Evolutionary conservation across 1,139 yeast genomes (phyloP), one percentile per base, ranked within the genome.

Genomic region (Chernovozyma sophiae-reginae): DNA sequence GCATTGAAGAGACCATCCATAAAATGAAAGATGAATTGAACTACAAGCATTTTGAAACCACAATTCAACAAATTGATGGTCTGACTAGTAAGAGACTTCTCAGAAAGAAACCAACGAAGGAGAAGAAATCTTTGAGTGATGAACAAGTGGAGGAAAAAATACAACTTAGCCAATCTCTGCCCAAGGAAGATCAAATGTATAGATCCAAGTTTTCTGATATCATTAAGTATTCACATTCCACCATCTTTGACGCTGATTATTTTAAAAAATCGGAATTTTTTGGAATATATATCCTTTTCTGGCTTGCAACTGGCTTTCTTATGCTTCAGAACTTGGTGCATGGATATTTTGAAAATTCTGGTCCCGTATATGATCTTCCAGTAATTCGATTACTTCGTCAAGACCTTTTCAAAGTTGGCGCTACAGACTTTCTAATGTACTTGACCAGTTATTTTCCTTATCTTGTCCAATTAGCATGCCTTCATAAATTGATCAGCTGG

Each of bases 371-470:
- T 31, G 65, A 76, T 20, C 70, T 78, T 33, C 75, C 78, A 23
- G 72, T 86, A 23, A 58, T 81, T 27, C 43, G 48, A 25, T 62
- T 76, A 8, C 62, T 87, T 58, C 50, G 65, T 5, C 65, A 68
- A 24, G 90, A 86, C 46, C 37, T 86, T 16, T 44, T 74, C 41
- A 72, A 74, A 45, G 80, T 87, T 22, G 95, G 78, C 0, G 45
- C 81, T 17, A 78, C 86, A 1, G 96, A 87, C 55, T 57, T 79
- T 30, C 56, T 56, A 31, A 83, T 87, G 92, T 87, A 86, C 52
- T 47, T 81, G 23, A 52, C 77, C 14, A 73, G 77, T 25, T 87
- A 81, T 51, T 58, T 76, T 29, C 71, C 80, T 1, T 78, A 70
- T 30, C 51, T 67, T 3, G 49, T 86, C 31, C 96, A 87, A 47